Conservation (phyloP, 345 rosid species). For the Draba incana region DNA sequence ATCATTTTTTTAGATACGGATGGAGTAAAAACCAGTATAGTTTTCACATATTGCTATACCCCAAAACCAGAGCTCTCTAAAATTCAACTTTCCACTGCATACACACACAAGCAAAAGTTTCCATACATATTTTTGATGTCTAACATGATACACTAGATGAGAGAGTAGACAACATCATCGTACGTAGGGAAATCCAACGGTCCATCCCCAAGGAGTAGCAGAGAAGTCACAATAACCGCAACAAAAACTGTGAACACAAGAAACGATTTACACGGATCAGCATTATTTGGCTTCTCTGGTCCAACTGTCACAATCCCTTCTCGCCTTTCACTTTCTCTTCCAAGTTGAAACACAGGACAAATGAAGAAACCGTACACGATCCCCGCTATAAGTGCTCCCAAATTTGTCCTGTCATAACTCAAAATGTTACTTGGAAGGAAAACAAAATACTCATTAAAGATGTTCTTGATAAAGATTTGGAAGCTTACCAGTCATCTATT, state of each 20-base stretch:
- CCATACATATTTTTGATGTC: background rate
- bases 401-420: slow-evolving; percentile 62
- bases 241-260: slow-evolving; percentile 51
- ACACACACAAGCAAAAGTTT: background rate
- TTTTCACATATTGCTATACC: slow-evolving; percentile 11
- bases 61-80: slow-evolving; percentile 18
- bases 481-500: slow-evolving; percentile 75
- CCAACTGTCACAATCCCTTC: slow-evolving; percentile 52
- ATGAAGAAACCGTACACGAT: slow-evolving; percentile 64
- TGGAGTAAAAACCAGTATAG: background rate
- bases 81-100: slow-evolving; percentile 8
- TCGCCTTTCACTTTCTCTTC: slow-evolving; percentile 55
- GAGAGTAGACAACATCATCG: slow-evolving; percentile 48
- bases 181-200: slow-evolving; percentile 50
- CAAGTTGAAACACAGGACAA: slow-evolving; percentile 64
- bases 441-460: background rate
- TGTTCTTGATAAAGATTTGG: slow-evolving; percentile 3
- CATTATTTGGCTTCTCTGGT: slow-evolving; percentile 43
- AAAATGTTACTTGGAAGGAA: background rate
- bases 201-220: slow-evolving; percentile 57
- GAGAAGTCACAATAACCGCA: slow-evolving; percentile 48
- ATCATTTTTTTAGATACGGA: too few species aligned
- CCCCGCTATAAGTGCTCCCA: slow-evolving; percentile 73
- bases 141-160: slow-evolving; percentile 43
- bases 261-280: slow-evolving; percentile 68